Percentiles rank a stretch among this genome's conserved stretches.
These are phyloP conservation scores for Populus hybrid DNA, from an alignment of 441 rosid genomes.

Conservation along the genomic window DNA sequence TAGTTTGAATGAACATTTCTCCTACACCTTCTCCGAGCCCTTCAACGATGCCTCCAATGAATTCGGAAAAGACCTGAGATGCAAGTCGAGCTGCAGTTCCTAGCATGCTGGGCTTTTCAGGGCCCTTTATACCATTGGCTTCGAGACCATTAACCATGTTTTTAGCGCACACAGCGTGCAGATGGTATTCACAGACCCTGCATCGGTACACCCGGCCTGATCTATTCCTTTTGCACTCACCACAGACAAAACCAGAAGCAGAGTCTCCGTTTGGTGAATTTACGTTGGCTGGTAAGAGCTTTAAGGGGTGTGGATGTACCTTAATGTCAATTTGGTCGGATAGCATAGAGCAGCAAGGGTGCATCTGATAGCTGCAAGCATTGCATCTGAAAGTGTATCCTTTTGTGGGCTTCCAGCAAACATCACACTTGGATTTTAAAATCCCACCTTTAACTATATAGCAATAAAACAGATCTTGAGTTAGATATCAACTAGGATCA, in stretches of 20 bases:
- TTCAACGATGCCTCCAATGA: conserved; percentile 73
- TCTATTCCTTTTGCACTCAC: conserved; percentile 64
- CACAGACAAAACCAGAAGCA: conserved; percentile 28
- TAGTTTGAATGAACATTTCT: conserved; percentile 48
- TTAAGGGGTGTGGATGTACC: conserved; percentile 66
- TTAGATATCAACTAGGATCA: neutral
- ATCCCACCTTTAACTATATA: conserved; percentile 59
- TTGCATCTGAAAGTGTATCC: conserved; percentile 72
- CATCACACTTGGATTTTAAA: conserved; percentile 66
- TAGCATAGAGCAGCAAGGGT: conserved; percentile 88
- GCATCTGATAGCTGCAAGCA: conserved; percentile 74
- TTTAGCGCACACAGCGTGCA: conserved; percentile 84
- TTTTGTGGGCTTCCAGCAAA: conserved; percentile 63
- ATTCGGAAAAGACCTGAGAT: conserved; percentile 58
- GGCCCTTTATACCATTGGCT: conserved; percentile 51
- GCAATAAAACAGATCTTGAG: neutral
- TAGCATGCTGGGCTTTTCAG: conserved; percentile 45
- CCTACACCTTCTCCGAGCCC: conserved; percentile 91
- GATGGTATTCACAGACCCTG: conserved; percentile 64
- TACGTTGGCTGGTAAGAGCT: conserved; percentile 37
- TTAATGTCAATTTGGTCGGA: conserved; percentile 51
- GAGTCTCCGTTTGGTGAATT: conserved; percentile 23
- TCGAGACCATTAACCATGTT: conserved; percentile 68
- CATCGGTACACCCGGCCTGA: conserved; percentile 69
- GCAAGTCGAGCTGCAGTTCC: conserved; percentile 62